Percentiles rank a stretch among this genome's conserved stretches.
These are phyloP conservation scores for Ustilago trichophora DNA, from an alignment of 1,284 basidiomycete species.

Conservation along the genomic window DNA sequence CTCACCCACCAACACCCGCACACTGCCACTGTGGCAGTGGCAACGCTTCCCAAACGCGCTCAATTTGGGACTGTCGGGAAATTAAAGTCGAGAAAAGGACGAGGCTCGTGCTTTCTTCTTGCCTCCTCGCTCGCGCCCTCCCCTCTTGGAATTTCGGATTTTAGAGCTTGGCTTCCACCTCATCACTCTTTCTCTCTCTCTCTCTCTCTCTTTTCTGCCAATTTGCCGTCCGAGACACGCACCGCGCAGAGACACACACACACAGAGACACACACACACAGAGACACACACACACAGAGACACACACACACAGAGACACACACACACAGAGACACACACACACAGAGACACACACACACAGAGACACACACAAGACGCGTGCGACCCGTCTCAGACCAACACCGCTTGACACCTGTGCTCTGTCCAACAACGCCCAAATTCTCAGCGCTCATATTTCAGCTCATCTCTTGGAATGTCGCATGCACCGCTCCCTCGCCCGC, in stretches of 20 bases:
- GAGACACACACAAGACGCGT: background rate
- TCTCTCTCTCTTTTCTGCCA: background rate
- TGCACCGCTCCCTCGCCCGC: too few species aligned
- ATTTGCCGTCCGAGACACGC: background rate
- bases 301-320: too few species aligned
- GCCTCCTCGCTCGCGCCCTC: background rate
- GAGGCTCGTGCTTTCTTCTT: slow-evolving; percentile 4
- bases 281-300: too few species aligned
- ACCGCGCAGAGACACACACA: background rate
- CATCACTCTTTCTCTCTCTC: background rate
- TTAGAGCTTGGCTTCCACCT: slow-evolving; percentile 9
- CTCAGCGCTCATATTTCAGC: background rate
- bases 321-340: too few species aligned
- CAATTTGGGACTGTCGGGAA: too few species aligned
- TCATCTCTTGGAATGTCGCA: background rate
- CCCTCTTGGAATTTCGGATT: slow-evolving; percentile 5
- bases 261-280: background rate
- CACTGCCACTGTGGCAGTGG: too few species aligned
- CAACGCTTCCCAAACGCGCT: background rate
- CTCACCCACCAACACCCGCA: background rate
- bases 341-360: too few species aligned
- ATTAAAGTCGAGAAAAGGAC: background rate
- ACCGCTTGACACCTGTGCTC: too few species aligned
- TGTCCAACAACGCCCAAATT: too few species aligned
- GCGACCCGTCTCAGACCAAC: slow-evolving; percentile 2